Conservation (phyloP, 176 grass and related monocot genomes). For the Avena insularis region DNA sequence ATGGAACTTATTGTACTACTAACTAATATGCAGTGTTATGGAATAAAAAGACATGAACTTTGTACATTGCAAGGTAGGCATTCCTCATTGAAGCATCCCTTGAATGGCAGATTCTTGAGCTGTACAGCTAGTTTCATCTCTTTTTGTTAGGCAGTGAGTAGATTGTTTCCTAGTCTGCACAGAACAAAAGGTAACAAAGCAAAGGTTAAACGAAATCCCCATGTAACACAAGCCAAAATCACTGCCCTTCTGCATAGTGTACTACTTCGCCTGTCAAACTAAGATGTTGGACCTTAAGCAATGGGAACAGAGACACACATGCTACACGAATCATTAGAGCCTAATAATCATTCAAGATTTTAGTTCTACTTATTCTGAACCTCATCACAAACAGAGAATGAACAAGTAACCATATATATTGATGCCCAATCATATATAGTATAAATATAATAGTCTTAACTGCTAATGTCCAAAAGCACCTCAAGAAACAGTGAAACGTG, state of each 20-base stretch:
- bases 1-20: background rate
- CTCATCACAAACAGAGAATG: background rate
- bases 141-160: background rate
- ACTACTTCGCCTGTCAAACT: background rate
- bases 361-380: background rate
- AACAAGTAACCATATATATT: background rate
- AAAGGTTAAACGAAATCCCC: background rate
- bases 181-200: background rate
- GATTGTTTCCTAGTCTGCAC: background rate
- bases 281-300: background rate
- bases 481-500: slow-evolving; percentile 42
- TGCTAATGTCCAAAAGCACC: slow-evolving; percentile 95
- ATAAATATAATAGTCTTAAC: slow-evolving; percentile 74
- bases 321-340: background rate
- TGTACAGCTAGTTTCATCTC: background rate
- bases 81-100: background rate
- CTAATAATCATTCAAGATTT: background rate
- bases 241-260: background rate
- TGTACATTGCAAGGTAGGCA: background rate
- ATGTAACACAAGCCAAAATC: background rate
- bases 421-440: background rate
- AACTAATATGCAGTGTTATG: background rate
- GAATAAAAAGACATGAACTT: background rate
- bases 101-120: background rate
- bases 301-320: background rate